Conservation (phyloP, 805 yeast genomes). For the Blastobotrys chiropterorum region DNA sequence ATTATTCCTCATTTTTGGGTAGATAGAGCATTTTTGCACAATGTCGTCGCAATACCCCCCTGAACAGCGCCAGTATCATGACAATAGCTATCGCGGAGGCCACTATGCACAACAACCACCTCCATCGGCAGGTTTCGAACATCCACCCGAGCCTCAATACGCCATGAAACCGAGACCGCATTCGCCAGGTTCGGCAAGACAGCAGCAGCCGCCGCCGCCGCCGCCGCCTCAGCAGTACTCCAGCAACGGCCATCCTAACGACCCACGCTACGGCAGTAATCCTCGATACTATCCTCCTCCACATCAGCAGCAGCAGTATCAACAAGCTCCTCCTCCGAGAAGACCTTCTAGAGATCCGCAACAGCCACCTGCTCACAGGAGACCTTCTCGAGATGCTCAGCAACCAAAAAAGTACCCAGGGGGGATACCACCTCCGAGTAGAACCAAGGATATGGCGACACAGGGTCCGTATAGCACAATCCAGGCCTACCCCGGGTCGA, state of each 20-base stretch:
- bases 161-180: background rate
- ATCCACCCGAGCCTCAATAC: background rate
- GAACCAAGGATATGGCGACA: background rate
- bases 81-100: background rate
- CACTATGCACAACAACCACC: background rate
- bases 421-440: background rate
- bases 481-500: background rate
- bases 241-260: background rate
- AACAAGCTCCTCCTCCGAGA: background rate
- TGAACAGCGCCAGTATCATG: conserved; percentile 1
- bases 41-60: background rate
- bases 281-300: background rate
- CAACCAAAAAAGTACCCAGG: background rate
- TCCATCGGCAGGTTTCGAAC: background rate
- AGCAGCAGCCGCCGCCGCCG: too few relatives aligned
- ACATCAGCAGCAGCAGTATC: background rate
- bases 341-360: background rate
- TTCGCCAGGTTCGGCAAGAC: too few relatives aligned
- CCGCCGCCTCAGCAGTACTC: background rate
- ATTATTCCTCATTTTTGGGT: too few relatives aligned
- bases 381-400: background rate
- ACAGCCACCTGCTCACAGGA: background rate
- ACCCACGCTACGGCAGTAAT: background rate
- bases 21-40: too few relatives aligned
- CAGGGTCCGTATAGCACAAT: background rate